Percentiles rank a stretch among this genome's conserved stretches.
Evolutionary conservation across 2,329 filamentous ascomycete genomes (phyloP).

Genomic region (Diaporthe citriasiana): DNA sequence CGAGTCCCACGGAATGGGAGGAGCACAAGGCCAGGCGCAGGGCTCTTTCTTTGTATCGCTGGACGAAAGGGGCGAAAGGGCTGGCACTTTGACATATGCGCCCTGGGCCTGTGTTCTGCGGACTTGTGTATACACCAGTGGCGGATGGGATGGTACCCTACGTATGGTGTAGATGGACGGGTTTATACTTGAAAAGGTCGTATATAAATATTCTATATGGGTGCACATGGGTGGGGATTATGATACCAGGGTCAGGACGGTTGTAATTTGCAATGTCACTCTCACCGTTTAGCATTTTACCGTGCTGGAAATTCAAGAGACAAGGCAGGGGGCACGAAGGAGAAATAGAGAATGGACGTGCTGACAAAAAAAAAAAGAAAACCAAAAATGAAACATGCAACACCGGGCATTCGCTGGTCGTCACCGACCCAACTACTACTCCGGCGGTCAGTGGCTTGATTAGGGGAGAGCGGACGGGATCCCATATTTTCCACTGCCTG

Average conservation of each 20-base stretch:
- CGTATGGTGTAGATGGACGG: constrained; percentile 1
- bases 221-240: not conserved
- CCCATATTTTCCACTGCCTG: constrained; percentile 20
- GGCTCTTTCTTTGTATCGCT: constrained; percentile 67
- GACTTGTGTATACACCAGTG: not conserved
- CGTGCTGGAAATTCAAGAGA: not conserved
- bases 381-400: not conserved
- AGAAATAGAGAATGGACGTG: not conserved
- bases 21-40: constrained; percentile 61
- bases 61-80: constrained; percentile 58
- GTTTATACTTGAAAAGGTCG: not conserved
- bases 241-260: constrained; percentile 21
- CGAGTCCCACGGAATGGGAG: constrained; percentile 56
- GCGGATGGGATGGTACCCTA: not conserved
- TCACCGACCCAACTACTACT: constrained; percentile 24
- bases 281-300: not conserved
- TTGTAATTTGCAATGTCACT: constrained; percentile 2
- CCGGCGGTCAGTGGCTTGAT: constrained; percentile 5
- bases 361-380: not conserved
- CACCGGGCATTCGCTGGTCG: constrained; percentile 12
- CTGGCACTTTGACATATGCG: constrained; percentile 48
- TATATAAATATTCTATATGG: not conserved
- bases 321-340: not conserved
- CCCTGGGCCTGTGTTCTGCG: no score
- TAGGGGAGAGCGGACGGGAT: constrained; percentile 18